Evolutionary conservation across 2,329 filamentous ascomycete species (phyloP).

Genomic region (Fusarium sublunatum): DNA sequence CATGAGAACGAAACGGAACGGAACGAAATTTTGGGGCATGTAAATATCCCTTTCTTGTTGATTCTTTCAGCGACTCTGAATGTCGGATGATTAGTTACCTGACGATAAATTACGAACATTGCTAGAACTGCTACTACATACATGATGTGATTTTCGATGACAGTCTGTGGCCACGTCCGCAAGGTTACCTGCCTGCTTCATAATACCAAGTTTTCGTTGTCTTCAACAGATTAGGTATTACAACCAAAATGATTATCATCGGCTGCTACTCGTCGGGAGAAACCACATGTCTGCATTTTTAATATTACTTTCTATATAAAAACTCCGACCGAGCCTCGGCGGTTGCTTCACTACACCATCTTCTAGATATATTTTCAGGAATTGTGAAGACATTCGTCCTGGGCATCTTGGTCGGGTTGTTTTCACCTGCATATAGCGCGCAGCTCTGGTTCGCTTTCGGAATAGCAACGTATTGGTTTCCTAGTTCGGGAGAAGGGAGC

Average conservation of each 20-base stretch:
- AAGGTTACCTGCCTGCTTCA: neutral
- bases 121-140: neutral
- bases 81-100: slow-evolving; percentile 5
- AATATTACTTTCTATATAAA: neutral
- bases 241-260: neutral
- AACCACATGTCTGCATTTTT: slow-evolving; percentile 28
- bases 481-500: slow-evolving; percentile 18
- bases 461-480: slow-evolving; percentile 19
- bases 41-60: slow-evolving; percentile 27
- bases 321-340: slow-evolving; percentile 24
- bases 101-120: slow-evolving; percentile 33
- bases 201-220: no score
- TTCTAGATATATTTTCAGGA: slow-evolving; percentile 2
- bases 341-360: slow-evolving; percentile 28
- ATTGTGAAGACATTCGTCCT: slow-evolving; percentile 10
- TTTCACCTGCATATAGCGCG: slow-evolving; percentile 15
- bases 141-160: neutral
- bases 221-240: neutral
- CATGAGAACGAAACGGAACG: neutral
- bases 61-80: slow-evolving; percentile 6
- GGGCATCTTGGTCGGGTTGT: neutral
- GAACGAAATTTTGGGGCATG: slow-evolving; percentile 9
- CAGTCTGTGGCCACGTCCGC: neutral
- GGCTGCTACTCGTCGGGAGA: neutral
- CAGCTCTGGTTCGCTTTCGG: slow-evolving; percentile 1